A percentile compares a stretch with the other conserved stretches of the same genome.
These are phyloP conservation scores for Astrephomene gubernaculifera DNA, from an alignment of 139 green algal species.

Conservation along the genomic window DNA sequence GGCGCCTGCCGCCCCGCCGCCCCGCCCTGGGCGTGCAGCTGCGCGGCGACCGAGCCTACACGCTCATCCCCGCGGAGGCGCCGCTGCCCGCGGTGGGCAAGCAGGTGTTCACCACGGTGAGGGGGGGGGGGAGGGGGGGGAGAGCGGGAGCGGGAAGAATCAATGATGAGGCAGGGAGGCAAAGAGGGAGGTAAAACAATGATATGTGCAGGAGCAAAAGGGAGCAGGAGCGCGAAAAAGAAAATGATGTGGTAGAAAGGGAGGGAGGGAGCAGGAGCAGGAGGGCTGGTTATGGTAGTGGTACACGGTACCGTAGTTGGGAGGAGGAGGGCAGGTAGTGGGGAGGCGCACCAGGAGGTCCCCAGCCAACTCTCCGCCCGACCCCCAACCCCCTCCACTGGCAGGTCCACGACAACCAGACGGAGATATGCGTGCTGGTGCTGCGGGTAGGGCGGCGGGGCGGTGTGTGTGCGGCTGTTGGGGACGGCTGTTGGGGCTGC, in stretches of 20 bases:
- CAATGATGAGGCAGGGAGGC: too few relatives aligned
- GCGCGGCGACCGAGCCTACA: slow-evolving; percentile 60
- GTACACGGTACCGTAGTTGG: too few relatives aligned
- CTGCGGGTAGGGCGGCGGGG: slow-evolving; percentile 27
- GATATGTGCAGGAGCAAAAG: too few relatives aligned
- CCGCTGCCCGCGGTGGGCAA: slow-evolving; percentile 50
- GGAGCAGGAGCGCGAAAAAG: too few relatives aligned
- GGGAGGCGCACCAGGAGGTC: too few relatives aligned
- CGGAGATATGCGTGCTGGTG: slow-evolving; percentile 70
- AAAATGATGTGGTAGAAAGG: too few relatives aligned
- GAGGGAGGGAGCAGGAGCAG: too few relatives aligned
- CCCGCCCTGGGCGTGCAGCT: slow-evolving; percentile 70
- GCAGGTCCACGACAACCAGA: slow-evolving; percentile 62
- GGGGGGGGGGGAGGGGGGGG: background rate
- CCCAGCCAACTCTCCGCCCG: too few relatives aligned
- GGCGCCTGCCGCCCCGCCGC: slow-evolving; percentile 63
- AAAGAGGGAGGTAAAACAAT: too few relatives aligned
- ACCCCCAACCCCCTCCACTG: slow-evolving; percentile 9
- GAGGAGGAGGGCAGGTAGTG: too few relatives aligned
- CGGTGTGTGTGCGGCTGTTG: background rate
- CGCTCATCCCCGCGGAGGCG: slow-evolving; percentile 63
- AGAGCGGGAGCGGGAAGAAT: background rate
- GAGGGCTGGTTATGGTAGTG: too few relatives aligned
- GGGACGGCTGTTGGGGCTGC: background rate
- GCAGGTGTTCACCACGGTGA: slow-evolving; percentile 70